Conservation (phyloP, 768 basidiomycete genomes). For the Trametes gibbosa region DNA sequence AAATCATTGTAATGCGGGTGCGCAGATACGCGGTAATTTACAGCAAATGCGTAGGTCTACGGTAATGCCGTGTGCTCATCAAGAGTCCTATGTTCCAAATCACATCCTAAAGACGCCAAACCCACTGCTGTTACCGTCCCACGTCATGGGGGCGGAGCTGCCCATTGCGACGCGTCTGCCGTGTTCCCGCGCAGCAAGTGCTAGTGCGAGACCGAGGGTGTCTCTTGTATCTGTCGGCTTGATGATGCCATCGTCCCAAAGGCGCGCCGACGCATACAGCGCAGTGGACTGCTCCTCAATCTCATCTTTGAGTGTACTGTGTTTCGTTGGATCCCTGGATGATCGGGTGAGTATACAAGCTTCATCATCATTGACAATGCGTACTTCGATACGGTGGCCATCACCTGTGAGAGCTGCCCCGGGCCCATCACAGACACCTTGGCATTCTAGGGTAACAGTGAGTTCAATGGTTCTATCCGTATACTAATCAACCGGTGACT, state of each 20-base stretch:
- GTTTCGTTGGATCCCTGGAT: conserved; percentile 76
- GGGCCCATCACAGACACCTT: conserved; percentile 96
- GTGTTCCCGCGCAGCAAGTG: conserved; percentile 59
- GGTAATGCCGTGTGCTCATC: not conserved
- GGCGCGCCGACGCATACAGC: conserved; percentile 83
- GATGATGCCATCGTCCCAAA: conserved; percentile 95
- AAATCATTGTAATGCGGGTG: not conserved
- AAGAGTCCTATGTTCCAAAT: not conserved
- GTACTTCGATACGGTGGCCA: conserved; percentile 84
- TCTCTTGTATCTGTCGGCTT: conserved; percentile 86
- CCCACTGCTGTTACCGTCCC: conserved; percentile 69
- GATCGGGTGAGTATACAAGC: not conserved
- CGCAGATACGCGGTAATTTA: conserved; percentile 2
- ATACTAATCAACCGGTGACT: conserved; percentile 28
- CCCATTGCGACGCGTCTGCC: conserved; percentile 11
- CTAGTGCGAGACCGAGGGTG: conserved; percentile 84
- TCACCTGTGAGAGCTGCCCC: conserved; percentile 88
- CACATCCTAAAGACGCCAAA: conserved; percentile 95
- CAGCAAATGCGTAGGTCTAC: not conserved
- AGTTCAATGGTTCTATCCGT: not conserved
- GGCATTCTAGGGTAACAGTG: conserved; percentile 56
- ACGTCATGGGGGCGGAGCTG: conserved; percentile 43
- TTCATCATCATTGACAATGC: conserved; percentile 11
- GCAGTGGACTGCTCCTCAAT: conserved; percentile 90
- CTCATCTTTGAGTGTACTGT: conserved; percentile 67